A percentile compares a stretch with the other conserved stretches of the same genome.
phyloP scores from a whole-genome alignment of 129 eudicot genomes.

The Flaveria robusta region DNA sequence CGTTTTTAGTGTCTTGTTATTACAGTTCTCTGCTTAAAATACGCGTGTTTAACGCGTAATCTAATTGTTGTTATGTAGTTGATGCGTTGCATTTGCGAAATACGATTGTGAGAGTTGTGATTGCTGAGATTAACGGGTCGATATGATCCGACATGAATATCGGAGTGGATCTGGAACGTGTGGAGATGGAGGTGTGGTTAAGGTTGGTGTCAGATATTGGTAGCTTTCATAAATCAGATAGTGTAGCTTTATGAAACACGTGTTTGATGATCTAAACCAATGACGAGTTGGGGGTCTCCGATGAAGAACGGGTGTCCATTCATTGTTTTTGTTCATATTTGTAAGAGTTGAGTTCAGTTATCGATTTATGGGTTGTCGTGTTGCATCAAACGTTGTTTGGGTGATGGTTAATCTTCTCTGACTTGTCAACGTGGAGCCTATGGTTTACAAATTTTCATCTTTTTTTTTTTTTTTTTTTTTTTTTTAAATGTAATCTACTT shows the following conservation, averaged over 20 bases:
- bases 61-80: too few relatives aligned
- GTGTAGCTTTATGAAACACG: not conserved
- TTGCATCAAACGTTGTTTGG: too few relatives aligned
- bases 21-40: too few relatives aligned
- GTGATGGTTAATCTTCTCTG: too few relatives aligned
- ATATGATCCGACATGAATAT: not conserved
- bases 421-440: too few relatives aligned
- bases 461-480: too few relatives aligned
- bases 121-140: not conserved
- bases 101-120: not conserved
- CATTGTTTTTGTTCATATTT: not conserved
- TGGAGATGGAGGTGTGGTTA: not conserved
- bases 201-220: not conserved
- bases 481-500: too few relatives aligned
- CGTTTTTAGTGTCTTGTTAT: not conserved
- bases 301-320: not conserved
- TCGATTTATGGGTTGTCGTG: too few relatives aligned
- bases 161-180: not conserved
- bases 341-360: not conserved
- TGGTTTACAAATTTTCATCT: too few relatives aligned
- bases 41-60: too few relatives aligned
- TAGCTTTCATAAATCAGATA: not conserved
- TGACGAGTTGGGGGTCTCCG: not conserved
- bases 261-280: slow-evolving; percentile 4
- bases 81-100: not conserved